These are phyloP conservation scores for Suillus fuscotomentosus DNA, from an alignment of 768 basidiomycete species.

Conservation along the genomic window DNA sequence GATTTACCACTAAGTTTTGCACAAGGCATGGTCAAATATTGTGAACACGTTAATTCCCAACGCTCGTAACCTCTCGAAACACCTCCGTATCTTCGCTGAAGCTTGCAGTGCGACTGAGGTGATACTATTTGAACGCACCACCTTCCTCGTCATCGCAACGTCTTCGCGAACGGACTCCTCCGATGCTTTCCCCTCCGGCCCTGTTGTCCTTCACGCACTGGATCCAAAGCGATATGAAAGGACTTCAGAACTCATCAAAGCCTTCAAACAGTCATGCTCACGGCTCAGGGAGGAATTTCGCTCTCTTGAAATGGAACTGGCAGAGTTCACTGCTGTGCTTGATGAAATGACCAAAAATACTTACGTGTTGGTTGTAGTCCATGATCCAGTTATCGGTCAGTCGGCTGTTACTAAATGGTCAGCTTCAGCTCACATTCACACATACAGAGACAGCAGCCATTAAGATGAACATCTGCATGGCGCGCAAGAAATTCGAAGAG, in stretches of 20 bases:
- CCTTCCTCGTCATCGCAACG: constrained; percentile 96
- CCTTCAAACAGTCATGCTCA: constrained; percentile 90
- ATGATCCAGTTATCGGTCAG: constrained; percentile 85
- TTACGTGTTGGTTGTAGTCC: constrained; percentile 86
- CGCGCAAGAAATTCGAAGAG: constrained; percentile 85
- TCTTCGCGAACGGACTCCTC: constrained; percentile 45
- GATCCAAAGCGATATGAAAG: constrained; percentile 78
- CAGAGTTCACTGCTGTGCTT: constrained; percentile 84
- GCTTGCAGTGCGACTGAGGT: constrained; percentile 92
- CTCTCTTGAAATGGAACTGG: constrained; percentile 81
- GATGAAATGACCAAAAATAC: constrained; percentile 94
- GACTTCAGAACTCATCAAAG: constrained; percentile 91
- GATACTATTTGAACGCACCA: constrained; percentile 94
- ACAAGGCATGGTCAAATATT: constrained; percentile 95
- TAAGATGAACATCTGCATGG: constrained; percentile 84
- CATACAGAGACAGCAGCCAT: constrained; percentile 80
- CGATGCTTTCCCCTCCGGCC: constrained; percentile 28
- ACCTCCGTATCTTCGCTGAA: constrained; percentile 82
- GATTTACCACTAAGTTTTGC: constrained; percentile 10
- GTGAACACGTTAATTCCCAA: constrained; percentile 97
- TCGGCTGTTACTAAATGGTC: constrained; percentile 7
- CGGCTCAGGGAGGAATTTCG: constrained; percentile 84
- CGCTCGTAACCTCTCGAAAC: constrained; percentile 81
- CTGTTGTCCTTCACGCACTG: constrained; percentile 43
- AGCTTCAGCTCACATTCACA: not conserved